Conservation (phyloP, 2,329 filamentous ascomycete species). For the Talaromyces pinophilus region DNA sequence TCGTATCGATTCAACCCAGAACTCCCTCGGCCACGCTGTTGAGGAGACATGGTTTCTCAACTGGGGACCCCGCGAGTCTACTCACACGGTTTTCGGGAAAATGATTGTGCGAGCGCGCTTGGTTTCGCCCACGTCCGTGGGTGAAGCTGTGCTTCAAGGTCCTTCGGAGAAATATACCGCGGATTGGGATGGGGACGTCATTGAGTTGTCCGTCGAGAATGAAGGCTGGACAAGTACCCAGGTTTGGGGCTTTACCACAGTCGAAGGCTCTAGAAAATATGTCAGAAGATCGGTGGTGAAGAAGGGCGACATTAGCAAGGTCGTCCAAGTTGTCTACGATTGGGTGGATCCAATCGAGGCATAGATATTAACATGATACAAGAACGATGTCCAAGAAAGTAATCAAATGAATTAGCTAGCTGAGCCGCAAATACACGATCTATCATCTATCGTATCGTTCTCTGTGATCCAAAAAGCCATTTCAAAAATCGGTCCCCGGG, state of each 20-base stretch:
- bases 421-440: neutral
- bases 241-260: slow-evolving; percentile 6
- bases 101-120: slow-evolving; percentile 5
- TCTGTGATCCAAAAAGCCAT: neutral
- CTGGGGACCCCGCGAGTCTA: neutral
- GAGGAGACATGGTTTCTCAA: slow-evolving; percentile 6
- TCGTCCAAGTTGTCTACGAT: slow-evolving; percentile 3
- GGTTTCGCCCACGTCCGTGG: neutral
- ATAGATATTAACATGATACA: neutral
- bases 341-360: slow-evolving; percentile 3
- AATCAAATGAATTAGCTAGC: neutral
- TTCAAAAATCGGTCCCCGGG: neutral
- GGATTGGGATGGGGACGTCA: slow-evolving; percentile 11
- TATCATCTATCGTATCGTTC: neutral
- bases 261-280: slow-evolving; percentile 3
- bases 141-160: slow-evolving; percentile 2
- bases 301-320: neutral
- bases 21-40: neutral
- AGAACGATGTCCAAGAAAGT: neutral
- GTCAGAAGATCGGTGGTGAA: slow-evolving; percentile 1
- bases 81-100: slow-evolving; percentile 9
- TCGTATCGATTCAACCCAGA: slow-evolving; percentile 1
- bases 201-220: slow-evolving; percentile 8
- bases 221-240: slow-evolving; percentile 11
- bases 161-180: slow-evolving; percentile 1